Conservation (phyloP, 192 early-diverging fungal species). For the Umbelopsis vinacea region DNA sequence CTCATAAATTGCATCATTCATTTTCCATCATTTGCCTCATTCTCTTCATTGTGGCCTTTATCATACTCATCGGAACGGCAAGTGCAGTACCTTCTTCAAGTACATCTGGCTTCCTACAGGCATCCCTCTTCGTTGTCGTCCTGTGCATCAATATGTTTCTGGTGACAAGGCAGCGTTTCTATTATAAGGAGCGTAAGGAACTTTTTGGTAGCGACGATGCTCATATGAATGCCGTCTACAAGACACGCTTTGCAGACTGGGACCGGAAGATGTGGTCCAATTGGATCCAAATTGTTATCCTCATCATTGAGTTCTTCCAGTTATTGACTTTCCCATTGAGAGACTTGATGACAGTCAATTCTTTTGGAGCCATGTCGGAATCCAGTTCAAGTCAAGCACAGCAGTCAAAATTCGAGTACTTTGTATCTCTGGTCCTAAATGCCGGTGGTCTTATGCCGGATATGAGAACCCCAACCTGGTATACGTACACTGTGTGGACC, state of each 20-base stretch:
- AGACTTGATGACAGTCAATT: conserved; percentile 59
- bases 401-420: conserved; percentile 45
- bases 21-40: conserved; percentile 39
- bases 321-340: conserved; percentile 77
- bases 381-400: conserved; percentile 1
- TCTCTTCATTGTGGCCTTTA: conserved; percentile 26
- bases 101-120: conserved; percentile 23
- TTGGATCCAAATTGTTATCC: conserved; percentile 69
- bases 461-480: conserved; percentile 57
- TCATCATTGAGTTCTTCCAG: conserved; percentile 81
- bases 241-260: conserved; percentile 38
- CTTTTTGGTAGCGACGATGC: conserved; percentile 39
- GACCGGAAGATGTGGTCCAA: conserved; percentile 58
- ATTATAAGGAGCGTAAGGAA: conserved; percentile 37
- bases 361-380: conserved; percentile 1
- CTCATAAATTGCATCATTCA: conserved; percentile 34
- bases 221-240: conserved; percentile 41
- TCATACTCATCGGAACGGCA: conserved; percentile 36
- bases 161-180: conserved; percentile 40
- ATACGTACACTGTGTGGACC: conserved; percentile 53
- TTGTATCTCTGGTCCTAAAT: conserved; percentile 59
- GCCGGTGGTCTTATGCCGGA: conserved; percentile 57
- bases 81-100: conserved; percentile 13
- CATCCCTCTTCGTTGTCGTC: conserved; percentile 37
- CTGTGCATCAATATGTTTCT: conserved; percentile 47